Conservation (phyloP, 768 basidiomycete genomes). For the Russula sp. region DNA sequence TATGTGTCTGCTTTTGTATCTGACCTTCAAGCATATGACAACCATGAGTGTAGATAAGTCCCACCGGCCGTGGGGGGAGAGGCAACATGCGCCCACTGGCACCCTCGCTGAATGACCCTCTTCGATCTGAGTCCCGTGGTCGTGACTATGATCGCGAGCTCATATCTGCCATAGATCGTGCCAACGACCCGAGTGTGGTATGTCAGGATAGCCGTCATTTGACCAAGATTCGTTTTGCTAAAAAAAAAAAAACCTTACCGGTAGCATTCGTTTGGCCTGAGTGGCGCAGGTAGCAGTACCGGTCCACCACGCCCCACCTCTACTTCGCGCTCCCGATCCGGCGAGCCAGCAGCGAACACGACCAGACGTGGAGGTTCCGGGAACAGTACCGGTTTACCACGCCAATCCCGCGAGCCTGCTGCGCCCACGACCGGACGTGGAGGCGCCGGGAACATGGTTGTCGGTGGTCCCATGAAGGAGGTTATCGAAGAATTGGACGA, state of each 20-base stretch:
- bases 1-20: too few relatives aligned
- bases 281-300: conserved; percentile 57
- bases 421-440: conserved; percentile 32
- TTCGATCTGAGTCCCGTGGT: conserved; percentile 9
- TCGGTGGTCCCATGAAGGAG: conserved; percentile 25
- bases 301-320: neutral
- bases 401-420: too few relatives aligned
- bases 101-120: neutral
- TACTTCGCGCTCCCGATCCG: conserved; percentile 42
- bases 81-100: conserved; percentile 75
- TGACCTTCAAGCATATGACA: too few relatives aligned
- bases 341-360: conserved; percentile 34
- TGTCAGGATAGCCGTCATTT: neutral
- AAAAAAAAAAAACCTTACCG: neutral
- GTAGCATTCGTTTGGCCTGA: conserved; percentile 50
- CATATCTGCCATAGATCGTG: conserved; percentile 17
- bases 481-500: conserved; percentile 31
- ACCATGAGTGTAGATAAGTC: conserved; percentile 31
- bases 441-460: conserved; percentile 49
- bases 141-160: conserved; percentile 26
- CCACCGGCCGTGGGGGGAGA: conserved; percentile 74
- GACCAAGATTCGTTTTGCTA: neutral
- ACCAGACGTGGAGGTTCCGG: conserved; percentile 60
- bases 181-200: neutral
- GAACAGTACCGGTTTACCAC: too few relatives aligned